Evolutionary conservation across 1,284 basidiomycete genomes (phyloP), one percentile per base, ranked within the genome.

Genomic region (Apiotrichum gracile): DNA sequence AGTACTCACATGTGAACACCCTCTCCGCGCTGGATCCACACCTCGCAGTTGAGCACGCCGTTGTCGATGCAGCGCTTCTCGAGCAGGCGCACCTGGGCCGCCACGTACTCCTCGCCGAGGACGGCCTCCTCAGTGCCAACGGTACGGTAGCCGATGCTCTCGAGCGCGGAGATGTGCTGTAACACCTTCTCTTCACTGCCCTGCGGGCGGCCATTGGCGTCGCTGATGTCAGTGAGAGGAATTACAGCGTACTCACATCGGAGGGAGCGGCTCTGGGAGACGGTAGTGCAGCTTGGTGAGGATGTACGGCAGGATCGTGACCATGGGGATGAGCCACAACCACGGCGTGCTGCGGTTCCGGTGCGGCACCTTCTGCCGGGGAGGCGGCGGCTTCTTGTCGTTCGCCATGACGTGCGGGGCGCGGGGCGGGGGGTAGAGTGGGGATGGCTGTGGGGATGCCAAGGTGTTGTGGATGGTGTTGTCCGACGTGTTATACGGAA

Each of bases 71-170:
- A 92, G 52, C 83, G 71, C 22, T 73, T 70, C 62, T 82, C 78
- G 24, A 91, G 71, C 39, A 78, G 77, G 53, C 83, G 75, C 3
- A 86, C 85, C 63, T 87, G 81, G 41, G 79, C 73, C 21, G 86
- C 68, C 78, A 96, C 85, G 84, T 91, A 97, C 37, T 80, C 76
- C 64, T 97, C 92, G 6, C 87, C 91, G 26, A 83, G 74, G 0
- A 88, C 84, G 75, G 97, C 91, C 70, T 97, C 88, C 38, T 81
- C 79, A 0, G 92, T 94, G 1, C 94, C 94, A 17, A 96, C 89
- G 0, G 89, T 94, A 39, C 94, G 82, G 76, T 86, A 97, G 5
- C 93, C 93, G 55, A 94, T 89, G 29, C 83, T 83, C 68, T 92
- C 90, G 34, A 63, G 69, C 6, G 62, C 69, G 38, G 54, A 52